Evolutionary conservation across 148 eudicot genomes (phyloP).

Genomic region (Chenopodium quinoa): DNA sequence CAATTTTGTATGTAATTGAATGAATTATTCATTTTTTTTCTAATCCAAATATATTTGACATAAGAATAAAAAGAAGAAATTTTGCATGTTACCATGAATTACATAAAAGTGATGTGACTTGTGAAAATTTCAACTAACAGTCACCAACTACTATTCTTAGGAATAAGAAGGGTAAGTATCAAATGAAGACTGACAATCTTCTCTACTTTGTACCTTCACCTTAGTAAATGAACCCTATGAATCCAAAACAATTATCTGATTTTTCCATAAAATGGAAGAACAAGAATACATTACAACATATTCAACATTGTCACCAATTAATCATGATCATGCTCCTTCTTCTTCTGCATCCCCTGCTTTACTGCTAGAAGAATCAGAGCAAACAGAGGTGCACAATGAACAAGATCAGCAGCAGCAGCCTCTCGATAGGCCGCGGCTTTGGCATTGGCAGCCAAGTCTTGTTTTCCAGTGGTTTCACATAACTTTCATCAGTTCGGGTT

Average conservation of each 20-base stretch:
- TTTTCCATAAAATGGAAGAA: conserved; percentile 32
- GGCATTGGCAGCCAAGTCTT: conserved; percentile 11
- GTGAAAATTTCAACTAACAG: conserved; percentile 24
- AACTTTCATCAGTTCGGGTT: conserved; percentile 16
- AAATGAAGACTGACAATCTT: neutral
- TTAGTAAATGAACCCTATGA: neutral
- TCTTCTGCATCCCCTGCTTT: conserved; percentile 24
- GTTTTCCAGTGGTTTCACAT: conserved; percentile 25
- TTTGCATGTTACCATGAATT: neutral
- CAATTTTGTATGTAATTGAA: too few species aligned
- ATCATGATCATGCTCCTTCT: conserved; percentile 12
- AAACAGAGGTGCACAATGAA: conserved; percentile 22
- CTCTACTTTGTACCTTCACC: neutral
- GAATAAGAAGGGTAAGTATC: conserved; percentile 17
- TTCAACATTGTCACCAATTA: neutral
- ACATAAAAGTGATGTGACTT: neutral
- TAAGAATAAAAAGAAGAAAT: too few species aligned
- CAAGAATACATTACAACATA: conserved; percentile 1
- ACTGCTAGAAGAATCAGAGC: conserved; percentile 27
- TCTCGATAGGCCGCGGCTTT: neutral
- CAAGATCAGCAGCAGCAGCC: conserved; percentile 22
- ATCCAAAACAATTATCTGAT: neutral
- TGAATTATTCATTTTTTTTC: too few species aligned
- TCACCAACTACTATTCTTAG: conserved; percentile 31
- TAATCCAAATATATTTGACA: too few species aligned